A percentile compares a stretch with the other conserved stretches of the same genome.
Conservation (phyloP, 345 rosid genomes). For the Eucalyptus tenuipes region DNA sequence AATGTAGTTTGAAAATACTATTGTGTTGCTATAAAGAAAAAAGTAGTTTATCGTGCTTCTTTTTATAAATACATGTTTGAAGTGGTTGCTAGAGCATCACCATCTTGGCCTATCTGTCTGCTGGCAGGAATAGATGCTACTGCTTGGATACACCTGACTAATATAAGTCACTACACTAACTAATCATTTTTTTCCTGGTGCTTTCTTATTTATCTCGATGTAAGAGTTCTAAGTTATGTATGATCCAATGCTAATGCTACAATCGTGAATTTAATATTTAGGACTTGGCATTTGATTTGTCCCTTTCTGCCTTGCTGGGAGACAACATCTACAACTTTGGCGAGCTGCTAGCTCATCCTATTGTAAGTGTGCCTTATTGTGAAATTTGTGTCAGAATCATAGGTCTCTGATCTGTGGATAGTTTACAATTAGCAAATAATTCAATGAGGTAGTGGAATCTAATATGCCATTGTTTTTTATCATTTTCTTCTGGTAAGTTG, state of each 20-base stretch:
- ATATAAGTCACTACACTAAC: neutral
- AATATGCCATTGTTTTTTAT: neutral
- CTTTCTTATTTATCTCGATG: neutral
- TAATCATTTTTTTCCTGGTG: neutral
- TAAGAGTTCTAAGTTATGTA: neutral
- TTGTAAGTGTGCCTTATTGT: constrained; percentile 42
- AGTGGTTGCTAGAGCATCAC: neutral
- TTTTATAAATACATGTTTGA: neutral
- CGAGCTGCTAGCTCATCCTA: constrained; percentile 95
- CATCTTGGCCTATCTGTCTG: neutral
- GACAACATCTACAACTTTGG: constrained; percentile 99
- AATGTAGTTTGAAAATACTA: neutral
- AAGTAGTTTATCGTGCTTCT: neutral
- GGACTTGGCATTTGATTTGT: constrained; percentile 98
- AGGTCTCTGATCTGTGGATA: neutral
- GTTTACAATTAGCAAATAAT: neutral
- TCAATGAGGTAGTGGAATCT: neutral
- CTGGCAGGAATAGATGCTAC: neutral
- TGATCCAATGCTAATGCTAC: neutral
- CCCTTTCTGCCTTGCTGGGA: constrained; percentile 96
- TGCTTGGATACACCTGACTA: neutral
- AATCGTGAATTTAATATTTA: constrained; percentile 6
- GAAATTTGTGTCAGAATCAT: neutral
- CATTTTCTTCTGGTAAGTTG: neutral
- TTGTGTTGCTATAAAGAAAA: neutral